phyloP scores from a whole-genome alignment of 108 stramenopile species.

The Nannochloropsis salina region DNA sequence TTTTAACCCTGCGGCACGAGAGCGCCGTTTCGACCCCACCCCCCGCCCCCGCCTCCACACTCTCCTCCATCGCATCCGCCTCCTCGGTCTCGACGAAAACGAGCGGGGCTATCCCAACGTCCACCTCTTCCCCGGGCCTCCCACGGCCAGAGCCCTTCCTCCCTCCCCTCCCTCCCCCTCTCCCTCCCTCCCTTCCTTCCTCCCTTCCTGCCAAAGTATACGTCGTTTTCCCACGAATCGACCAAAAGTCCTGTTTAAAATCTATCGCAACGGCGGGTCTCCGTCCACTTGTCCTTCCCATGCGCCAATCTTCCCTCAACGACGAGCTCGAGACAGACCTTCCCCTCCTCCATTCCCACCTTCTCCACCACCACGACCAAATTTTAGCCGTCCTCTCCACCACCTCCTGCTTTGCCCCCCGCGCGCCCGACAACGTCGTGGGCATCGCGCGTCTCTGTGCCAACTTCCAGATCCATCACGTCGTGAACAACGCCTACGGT shows the following conservation, averaged over 20 bases:
- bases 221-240: constrained; percentile 69
- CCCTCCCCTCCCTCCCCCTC: neutral
- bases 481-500: constrained; percentile 99
- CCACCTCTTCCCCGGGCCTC: too few relatives aligned
- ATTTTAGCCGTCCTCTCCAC: constrained; percentile 86
- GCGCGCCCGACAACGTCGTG: constrained; percentile 86
- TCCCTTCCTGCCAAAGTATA: too few relatives aligned
- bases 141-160: too few relatives aligned
- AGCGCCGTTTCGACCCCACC: too few relatives aligned
- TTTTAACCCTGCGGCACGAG: constrained; percentile 62
- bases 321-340: constrained; percentile 11
- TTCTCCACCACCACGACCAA: constrained; percentile 22
- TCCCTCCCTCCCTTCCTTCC: neutral
- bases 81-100: too few relatives aligned
- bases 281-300: constrained; percentile 67
- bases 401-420: constrained; percentile 95
- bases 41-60: too few relatives aligned
- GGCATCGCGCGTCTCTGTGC: constrained; percentile 70
- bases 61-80: too few relatives aligned
- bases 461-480: constrained; percentile 63
- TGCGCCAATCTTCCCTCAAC: neutral
- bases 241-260: constrained; percentile 98
- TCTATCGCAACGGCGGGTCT: constrained; percentile 82
- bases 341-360: neutral
- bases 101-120: too few relatives aligned